Percentiles rank a stretch among this genome's conserved stretches.
Evolutionary conservation across 495 filamentous ascomycete species (phyloP).

Genomic region (Polyplosphaeria fusca): DNA sequence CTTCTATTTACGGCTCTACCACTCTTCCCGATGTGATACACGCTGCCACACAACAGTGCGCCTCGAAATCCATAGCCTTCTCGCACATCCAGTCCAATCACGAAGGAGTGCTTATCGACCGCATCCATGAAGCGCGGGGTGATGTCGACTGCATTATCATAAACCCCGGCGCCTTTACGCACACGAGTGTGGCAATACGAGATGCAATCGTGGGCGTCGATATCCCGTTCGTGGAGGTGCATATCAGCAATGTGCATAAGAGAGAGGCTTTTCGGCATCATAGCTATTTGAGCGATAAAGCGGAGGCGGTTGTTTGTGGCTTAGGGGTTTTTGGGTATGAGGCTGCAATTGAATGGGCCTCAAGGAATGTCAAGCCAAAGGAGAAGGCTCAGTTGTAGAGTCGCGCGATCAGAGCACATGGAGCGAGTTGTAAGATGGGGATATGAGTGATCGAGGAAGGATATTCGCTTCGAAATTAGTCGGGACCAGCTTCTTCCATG

Average conservation of each 20-base stretch:
- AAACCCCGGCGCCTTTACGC: constrained; percentile 67
- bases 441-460: background rate
- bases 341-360: constrained; percentile 63
- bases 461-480: background rate
- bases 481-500: constrained; percentile 27
- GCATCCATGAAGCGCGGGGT: constrained; percentile 35
- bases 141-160: constrained; percentile 61
- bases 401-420: background rate
- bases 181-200: constrained; percentile 64
- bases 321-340: constrained; percentile 67
- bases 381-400: constrained; percentile 31
- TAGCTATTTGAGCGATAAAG: constrained; percentile 69
- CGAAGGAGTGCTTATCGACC: constrained; percentile 57
- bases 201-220: constrained; percentile 63
- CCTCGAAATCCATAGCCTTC: constrained; percentile 44
- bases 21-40: constrained; percentile 59
- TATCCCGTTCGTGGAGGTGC: constrained; percentile 69
- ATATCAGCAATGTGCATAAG: constrained; percentile 66
- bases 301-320: constrained; percentile 63
- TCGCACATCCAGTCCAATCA: constrained; percentile 60
- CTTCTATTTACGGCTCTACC: constrained; percentile 63
- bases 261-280: constrained; percentile 61
- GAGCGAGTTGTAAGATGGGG: background rate
- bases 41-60: constrained; percentile 46
- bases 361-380: constrained; percentile 46